Evolutionary conservation across 2,329 filamentous ascomycete species (phyloP), one percentile per base, ranked within the genome.

Genomic region (Aspergillus aculeatus): DNA sequence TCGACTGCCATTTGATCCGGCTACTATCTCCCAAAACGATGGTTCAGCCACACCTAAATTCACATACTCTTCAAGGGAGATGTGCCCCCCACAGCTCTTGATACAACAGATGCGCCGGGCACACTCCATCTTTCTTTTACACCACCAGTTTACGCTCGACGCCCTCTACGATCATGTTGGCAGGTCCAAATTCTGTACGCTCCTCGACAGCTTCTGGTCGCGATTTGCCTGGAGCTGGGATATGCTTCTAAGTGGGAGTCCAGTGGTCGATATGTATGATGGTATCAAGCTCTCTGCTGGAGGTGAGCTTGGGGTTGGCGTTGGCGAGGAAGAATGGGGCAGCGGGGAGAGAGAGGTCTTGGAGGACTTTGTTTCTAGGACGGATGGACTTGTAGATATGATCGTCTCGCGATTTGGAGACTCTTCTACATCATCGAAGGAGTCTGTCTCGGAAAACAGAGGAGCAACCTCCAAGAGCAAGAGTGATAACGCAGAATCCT

Each of bases 251-350:
- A 91, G 94, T 71, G 94, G 92, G 9, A 97, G 96, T 68, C 95
- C 95, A 0, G 87, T 89, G 2, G 85, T 89, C 1, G 88, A 89
- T 63, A 82, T 96, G 5, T 92, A 92, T 69, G 86, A 89, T 11
- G 92, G 91, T 5, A 86, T 96, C 71, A 96, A 96, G 74, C 82
- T 99, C 32, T 91, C 93, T 12, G 91, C 89, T 6, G 92, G 91
- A 35, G 94, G 95, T 19, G 94, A 98, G 77, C 84, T 98, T 26
- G 95, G 95, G 16, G 86, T 97, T 50, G 95, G 95, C 0, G 95
- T 98, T 1, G 95, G 95, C 19, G 95, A 98, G 73, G 95, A 98
- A 78, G 91, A 97, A 57, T 89, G 92, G 73, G 94, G 94, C 4
- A 97, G 94, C 72, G 92, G 92, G 32, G 94, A 98, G 78, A 84